Evolutionary conservation across 164 flowering plant species (phyloP).

Genomic region (Litsea cubeba): DNA sequence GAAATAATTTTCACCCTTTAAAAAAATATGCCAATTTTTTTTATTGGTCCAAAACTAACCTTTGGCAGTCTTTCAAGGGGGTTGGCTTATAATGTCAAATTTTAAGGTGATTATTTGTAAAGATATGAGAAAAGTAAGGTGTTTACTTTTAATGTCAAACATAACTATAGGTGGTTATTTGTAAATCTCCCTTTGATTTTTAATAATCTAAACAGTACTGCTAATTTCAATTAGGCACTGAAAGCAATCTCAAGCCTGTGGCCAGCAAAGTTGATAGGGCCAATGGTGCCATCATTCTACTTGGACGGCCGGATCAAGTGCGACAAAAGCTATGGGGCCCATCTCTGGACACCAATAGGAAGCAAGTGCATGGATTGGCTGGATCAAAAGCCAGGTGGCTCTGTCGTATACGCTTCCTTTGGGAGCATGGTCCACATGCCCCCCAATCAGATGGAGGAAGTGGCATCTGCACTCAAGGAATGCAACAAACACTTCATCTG

Average conservation of each 20-base stretch:
- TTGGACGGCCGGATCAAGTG: slow-evolving; percentile 24
- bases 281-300: slow-evolving; percentile 39
- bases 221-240: slow-evolving; percentile 14
- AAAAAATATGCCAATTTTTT: too few species aligned
- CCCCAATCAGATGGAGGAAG: slow-evolving; percentile 28
- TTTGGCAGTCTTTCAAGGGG: too few species aligned
- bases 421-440: slow-evolving; percentile 30
- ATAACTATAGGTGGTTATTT: too few species aligned
- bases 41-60: too few species aligned
- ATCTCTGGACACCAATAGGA: slow-evolving; percentile 19
- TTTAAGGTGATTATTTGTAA: too few species aligned
- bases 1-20: too few species aligned
- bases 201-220: neutral
- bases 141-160: too few species aligned
- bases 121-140: too few species aligned
- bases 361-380: slow-evolving; percentile 32
- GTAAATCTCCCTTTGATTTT: too few species aligned
- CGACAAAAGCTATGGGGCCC: slow-evolving; percentile 28
- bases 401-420: slow-evolving; percentile 37
- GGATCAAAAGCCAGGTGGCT: slow-evolving; percentile 15
- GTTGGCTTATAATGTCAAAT: too few species aligned
- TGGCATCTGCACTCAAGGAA: slow-evolving; percentile 12
- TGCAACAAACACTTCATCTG: slow-evolving; percentile 6
- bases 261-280: slow-evolving; percentile 28
- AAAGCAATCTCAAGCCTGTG: slow-evolving; percentile 23